These are phyloP conservation scores for Alternaria ventricosa DNA, from an alignment of 2,329 filamentous ascomycete species.

Conservation along the genomic window DNA sequence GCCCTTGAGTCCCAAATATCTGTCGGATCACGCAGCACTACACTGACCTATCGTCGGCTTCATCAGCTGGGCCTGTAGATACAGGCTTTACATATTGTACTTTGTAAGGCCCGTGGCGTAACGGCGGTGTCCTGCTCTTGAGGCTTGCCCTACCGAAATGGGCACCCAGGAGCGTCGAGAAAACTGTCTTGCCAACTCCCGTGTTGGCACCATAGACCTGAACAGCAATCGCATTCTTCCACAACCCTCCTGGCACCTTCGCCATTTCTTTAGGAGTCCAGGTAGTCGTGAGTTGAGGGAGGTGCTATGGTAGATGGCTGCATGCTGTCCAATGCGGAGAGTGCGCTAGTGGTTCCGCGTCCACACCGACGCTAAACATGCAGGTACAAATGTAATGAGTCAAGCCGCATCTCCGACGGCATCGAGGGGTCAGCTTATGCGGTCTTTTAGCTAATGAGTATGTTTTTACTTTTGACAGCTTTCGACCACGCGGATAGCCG, in stretches of 20 bases:
- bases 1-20: not conserved
- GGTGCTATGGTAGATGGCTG: not conserved
- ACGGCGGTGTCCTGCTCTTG: not conserved
- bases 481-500: not conserved
- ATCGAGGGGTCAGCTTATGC: not conserved
- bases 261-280: slow-evolving; percentile 35
- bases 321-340: not conserved
- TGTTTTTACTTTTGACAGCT: not conserved
- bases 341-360: slow-evolving; percentile 1
- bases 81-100: slow-evolving; percentile 80
- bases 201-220: slow-evolving; percentile 87
- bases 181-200: slow-evolving; percentile 82
- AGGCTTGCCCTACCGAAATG: slow-evolving; percentile 49
- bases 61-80: slow-evolving; percentile 73
- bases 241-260: slow-evolving; percentile 66
- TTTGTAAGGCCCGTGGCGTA: slow-evolving; percentile 27
- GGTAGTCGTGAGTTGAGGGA: not conserved
- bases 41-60: slow-evolving; percentile 72
- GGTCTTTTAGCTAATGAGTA: slow-evolving; percentile 10
- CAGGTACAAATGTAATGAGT: slow-evolving; percentile 14
- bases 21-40: not conserved
- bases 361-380: slow-evolving; percentile 3
- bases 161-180: slow-evolving; percentile 74
- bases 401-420: slow-evolving; percentile 3
- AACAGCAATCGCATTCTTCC: slow-evolving; percentile 71